phyloP scores from a whole-genome alignment of 352 stramenopile species.

The Phytopythium cucurbitacearum region DNA sequence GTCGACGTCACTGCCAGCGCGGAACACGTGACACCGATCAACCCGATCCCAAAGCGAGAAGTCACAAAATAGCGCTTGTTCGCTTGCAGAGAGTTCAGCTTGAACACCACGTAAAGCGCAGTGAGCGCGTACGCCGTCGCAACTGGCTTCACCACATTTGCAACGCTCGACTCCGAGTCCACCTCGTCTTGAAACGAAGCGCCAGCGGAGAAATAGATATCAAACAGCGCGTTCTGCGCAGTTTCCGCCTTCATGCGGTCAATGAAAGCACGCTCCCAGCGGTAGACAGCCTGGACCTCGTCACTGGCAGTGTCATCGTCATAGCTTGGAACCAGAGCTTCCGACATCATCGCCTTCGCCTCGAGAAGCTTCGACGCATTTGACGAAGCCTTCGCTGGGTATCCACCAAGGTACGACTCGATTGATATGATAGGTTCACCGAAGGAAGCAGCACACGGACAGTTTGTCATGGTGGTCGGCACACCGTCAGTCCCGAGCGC shows the following conservation, averaged over 20 bases:
- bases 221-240: conserved; percentile 40
- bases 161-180: conserved; percentile 34
- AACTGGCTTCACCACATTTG: conserved; percentile 35
- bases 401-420: conserved; percentile 50
- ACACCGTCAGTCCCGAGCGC: conserved; percentile 25
- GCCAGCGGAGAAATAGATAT: conserved; percentile 65
- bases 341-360: conserved; percentile 40
- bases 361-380: conserved; percentile 29
- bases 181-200: conserved; percentile 61
- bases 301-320: conserved; percentile 35
- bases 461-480: conserved; percentile 55
- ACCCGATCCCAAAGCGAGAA: conserved; percentile 59
- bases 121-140: conserved; percentile 58
- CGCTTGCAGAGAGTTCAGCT: conserved; percentile 58
- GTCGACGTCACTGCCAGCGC: conserved; percentile 54
- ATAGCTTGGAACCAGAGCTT: conserved; percentile 39
- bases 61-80: conserved; percentile 49
- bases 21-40: conserved; percentile 62
- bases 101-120: conserved; percentile 63
- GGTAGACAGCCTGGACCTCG: conserved; percentile 30
- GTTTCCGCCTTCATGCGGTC: conserved; percentile 49
- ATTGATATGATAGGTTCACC: conserved; percentile 51
- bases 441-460: conserved; percentile 58
- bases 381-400: conserved; percentile 16
- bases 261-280: conserved; percentile 71